These are phyloP conservation scores for Aspergillus nidulans DNA, from an alignment of 495 filamentous ascomycete genomes.

Conservation along the genomic window DNA sequence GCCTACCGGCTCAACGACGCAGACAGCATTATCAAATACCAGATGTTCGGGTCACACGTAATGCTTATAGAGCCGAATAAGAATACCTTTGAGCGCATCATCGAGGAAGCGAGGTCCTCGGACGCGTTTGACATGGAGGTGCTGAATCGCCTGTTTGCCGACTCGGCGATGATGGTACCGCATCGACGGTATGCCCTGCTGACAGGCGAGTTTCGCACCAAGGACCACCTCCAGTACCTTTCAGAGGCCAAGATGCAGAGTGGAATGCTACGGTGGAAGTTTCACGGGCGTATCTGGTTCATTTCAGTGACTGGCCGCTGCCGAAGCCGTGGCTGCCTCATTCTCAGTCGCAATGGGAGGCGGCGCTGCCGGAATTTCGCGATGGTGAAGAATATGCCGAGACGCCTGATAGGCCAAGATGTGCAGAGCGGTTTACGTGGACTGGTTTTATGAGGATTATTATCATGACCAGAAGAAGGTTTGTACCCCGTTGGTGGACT, in stretches of 20 bases:
- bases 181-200: background rate
- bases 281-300: background rate
- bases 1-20: background rate
- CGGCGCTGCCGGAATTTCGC: background rate
- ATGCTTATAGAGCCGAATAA: background rate
- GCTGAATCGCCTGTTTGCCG: background rate
- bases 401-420: background rate
- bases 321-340: background rate
- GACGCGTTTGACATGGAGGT: background rate
- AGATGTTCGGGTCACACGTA: background rate
- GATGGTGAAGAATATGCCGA: background rate
- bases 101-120: background rate
- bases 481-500: background rate
- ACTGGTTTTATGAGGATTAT: background rate
- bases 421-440: background rate
- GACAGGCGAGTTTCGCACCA: background rate
- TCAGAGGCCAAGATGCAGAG: background rate
- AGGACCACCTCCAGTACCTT: background rate
- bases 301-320: background rate
- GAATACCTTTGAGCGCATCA: background rate
- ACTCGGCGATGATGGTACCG: background rate
- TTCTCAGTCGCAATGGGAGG: background rate
- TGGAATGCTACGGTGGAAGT: background rate
- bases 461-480: background rate
- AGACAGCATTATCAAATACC: background rate